Percentiles rank a stretch among this genome's conserved stretches.
Evolutionary conservation across 1,284 basidiomycete species (phyloP).

Genomic region (Schizopora paradoxa): DNA sequence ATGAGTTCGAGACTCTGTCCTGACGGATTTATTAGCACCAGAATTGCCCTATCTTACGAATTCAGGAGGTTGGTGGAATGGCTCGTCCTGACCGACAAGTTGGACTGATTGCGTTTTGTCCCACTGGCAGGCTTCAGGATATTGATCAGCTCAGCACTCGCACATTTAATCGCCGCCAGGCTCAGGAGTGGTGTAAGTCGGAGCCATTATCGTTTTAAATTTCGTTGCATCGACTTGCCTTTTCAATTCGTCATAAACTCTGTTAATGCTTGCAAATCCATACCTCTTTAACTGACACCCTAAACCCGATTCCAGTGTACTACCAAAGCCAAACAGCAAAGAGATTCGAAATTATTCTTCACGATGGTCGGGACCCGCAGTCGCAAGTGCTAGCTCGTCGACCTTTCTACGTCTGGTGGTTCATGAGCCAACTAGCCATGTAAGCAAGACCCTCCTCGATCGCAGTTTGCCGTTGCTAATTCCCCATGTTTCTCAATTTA

Average conservation of each 20-base stretch:
- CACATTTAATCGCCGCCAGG: constrained; percentile 59
- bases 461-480: constrained; percentile 2
- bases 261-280: neutral
- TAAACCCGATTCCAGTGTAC: constrained; percentile 40
- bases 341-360: constrained; percentile 46
- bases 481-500: constrained; percentile 17
- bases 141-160: constrained; percentile 30
- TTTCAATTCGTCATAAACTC: neutral
- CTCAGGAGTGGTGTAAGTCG: constrained; percentile 71
- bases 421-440: constrained; percentile 59
- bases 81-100: constrained; percentile 20
- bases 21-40: constrained; percentile 40
- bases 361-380: constrained; percentile 40
- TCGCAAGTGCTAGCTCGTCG: constrained; percentile 53
- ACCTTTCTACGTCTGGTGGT: constrained; percentile 69
- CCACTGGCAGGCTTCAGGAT: constrained; percentile 33
- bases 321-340: constrained; percentile 58
- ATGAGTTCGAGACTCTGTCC: neutral
- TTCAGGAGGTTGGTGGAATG: constrained; percentile 52
- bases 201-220: constrained; percentile 12
- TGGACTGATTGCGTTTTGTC: constrained; percentile 22
- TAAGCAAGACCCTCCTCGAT: constrained; percentile 27
- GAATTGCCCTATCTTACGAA: constrained; percentile 59
- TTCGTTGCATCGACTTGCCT: constrained; percentile 9
- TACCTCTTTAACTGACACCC: neutral